Conservation (phyloP, 73 alveolate genomes). For the Paramecium tetraurelia region DNA sequence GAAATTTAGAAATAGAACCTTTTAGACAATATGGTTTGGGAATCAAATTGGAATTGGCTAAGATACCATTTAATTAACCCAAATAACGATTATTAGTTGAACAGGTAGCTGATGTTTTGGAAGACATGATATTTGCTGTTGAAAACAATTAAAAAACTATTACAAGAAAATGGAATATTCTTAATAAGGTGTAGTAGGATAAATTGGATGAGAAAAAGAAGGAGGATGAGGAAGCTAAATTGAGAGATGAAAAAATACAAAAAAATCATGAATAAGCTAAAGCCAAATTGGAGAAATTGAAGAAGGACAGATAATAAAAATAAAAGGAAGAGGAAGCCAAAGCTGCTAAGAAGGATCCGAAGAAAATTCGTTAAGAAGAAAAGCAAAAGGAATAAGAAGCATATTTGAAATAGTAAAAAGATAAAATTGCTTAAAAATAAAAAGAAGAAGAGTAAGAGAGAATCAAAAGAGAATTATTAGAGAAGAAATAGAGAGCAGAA, state of each 20-base stretch:
- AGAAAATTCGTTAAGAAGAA: neutral
- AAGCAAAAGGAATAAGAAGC: neutral
- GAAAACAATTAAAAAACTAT: neutral
- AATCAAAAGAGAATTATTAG: neutral
- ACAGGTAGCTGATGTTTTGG: conserved; percentile 28
- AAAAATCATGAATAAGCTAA: conserved; percentile 18
- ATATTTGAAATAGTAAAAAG: neutral
- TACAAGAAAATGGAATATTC: neutral
- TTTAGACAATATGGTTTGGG: conserved; percentile 18
- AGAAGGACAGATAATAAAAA: neutral
- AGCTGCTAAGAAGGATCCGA: neutral
- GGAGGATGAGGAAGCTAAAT: neutral
- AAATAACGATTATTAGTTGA: neutral
- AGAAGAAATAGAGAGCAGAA: neutral
- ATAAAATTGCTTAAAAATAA: neutral
- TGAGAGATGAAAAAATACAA: neutral
- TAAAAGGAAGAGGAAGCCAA: neutral
- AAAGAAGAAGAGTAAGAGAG: neutral
- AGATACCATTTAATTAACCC: conserved; percentile 3
- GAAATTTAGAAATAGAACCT: conserved; percentile 32
- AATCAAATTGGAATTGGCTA: conserved; percentile 13
- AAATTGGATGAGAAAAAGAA: neutral
- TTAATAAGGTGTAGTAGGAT: neutral
- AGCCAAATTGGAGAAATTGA: conserved; percentile 2
- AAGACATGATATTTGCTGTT: conserved; percentile 26